These are phyloP conservation scores for Lipomyces sp. DNA, from an alignment of 805 yeast genomes.

Conservation along the genomic window DNA sequence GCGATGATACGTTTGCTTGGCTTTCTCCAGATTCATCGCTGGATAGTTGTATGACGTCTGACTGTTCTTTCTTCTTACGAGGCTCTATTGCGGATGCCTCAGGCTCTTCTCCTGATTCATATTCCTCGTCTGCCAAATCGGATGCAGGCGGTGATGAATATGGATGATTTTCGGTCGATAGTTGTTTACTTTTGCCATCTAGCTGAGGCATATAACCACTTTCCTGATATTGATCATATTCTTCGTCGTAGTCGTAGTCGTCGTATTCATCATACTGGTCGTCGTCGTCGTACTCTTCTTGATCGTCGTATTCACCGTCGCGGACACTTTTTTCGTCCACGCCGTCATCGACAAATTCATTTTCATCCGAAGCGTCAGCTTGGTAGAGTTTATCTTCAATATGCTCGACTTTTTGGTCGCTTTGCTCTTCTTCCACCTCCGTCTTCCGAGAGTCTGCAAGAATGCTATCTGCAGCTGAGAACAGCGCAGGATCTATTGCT, in stretches of 20 bases:
- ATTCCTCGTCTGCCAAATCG: constrained; percentile 20
- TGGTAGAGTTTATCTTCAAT: constrained; percentile 1
- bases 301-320: background rate
- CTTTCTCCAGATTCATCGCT: constrained; percentile 16
- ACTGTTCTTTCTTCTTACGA: background rate
- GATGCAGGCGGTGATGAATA: constrained; percentile 8
- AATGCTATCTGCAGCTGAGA: constrained; percentile 6
- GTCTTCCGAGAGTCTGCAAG: constrained; percentile 3
- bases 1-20: background rate
- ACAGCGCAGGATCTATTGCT: constrained; percentile 22
- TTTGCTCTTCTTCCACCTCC: background rate
- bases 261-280: constrained; percentile 4
- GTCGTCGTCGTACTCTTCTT: constrained; percentile 1
- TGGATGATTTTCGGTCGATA: constrained; percentile 9
- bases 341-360: constrained; percentile 18
- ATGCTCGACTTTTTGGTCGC: background rate
- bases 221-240: constrained; percentile 16
- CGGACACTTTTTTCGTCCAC: constrained; percentile 13
- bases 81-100: constrained; percentile 7
- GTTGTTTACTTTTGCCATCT: background rate
- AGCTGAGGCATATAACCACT: background rate
- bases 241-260: constrained; percentile 8
- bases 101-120: constrained; percentile 21
- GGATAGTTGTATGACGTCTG: constrained; percentile 6
- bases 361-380: constrained; percentile 1